These are phyloP conservation scores for Fraxinus pennsylvanica DNA, from an alignment of 257 asterid genomes.

Conservation along the genomic window DNA sequence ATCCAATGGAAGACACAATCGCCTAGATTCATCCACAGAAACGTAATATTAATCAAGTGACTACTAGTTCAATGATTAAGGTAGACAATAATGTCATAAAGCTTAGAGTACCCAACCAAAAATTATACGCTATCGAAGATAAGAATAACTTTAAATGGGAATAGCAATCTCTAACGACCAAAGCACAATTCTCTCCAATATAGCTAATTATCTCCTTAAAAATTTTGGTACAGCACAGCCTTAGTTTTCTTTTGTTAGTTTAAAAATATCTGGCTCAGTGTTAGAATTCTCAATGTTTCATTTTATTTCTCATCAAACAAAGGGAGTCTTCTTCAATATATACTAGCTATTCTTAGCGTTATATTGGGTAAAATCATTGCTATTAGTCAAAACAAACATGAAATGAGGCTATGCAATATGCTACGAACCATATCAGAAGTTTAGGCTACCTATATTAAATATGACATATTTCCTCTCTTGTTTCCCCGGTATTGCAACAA, in stretches of 20 bases:
- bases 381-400: background rate
- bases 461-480: background rate
- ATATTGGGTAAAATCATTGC: background rate
- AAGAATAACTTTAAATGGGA: background rate
- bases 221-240: background rate
- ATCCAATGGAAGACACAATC: too few species aligned
- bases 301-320: background rate
- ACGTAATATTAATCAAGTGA: too few species aligned
- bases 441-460: constrained; percentile 2
- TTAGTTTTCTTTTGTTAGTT: background rate
- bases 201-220: background rate
- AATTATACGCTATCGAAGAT: too few species aligned
- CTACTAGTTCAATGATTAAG: too few species aligned
- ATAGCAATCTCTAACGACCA: background rate
- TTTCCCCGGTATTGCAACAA: background rate
- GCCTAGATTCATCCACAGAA: too few species aligned
- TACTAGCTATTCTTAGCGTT: background rate
- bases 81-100: too few species aligned
- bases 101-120: too few species aligned
- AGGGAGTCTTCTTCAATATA: background rate
- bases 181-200: background rate
- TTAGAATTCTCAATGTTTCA: background rate
- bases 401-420: background rate
- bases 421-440: background rate
- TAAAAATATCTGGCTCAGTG: background rate